Conservation (phyloP, 805 yeast species). For the Candida quercuum region DNA sequence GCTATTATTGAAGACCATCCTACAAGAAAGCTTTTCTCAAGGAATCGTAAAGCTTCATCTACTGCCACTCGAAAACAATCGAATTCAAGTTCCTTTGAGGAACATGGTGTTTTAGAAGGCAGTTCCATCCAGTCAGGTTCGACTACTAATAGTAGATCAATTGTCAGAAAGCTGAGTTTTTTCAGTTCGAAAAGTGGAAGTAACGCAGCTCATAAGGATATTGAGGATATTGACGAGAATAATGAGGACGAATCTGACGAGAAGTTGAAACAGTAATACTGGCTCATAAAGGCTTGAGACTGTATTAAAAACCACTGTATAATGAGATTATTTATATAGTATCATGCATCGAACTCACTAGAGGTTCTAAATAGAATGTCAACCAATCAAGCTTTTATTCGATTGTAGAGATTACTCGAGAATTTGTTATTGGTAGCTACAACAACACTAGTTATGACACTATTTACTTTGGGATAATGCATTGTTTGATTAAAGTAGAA, state of each 20-base stretch:
- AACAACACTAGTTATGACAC: no score
- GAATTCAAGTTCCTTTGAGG: conserved; percentile 11
- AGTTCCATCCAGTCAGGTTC: conserved; percentile 13
- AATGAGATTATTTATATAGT: neutral
- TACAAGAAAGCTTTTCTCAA: conserved; percentile 17
- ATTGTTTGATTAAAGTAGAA: no score
- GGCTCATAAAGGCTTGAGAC: no score
- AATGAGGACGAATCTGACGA: conserved; percentile 10
- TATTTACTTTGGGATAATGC: no score
- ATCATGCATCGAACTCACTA: no score
- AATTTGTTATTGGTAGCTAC: no score
- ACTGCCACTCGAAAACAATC: conserved; percentile 17
- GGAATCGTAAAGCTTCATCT: conserved; percentile 13
- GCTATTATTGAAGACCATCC: conserved; percentile 18
- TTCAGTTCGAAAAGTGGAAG: conserved; percentile 15
- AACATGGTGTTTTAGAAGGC: conserved; percentile 3
- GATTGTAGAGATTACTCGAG: no score
- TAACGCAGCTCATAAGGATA: conserved; percentile 6
- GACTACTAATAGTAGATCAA: conserved; percentile 12
- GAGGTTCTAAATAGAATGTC: no score
- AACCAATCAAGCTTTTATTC: no score
- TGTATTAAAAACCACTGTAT: neutral
- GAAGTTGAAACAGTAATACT: neutral
- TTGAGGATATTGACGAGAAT: conserved; percentile 17
- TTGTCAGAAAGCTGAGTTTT: conserved; percentile 21